Evolutionary conservation across 768 basidiomycete species (phyloP).

Genomic region (Brasilioporus rufonigricans): DNA sequence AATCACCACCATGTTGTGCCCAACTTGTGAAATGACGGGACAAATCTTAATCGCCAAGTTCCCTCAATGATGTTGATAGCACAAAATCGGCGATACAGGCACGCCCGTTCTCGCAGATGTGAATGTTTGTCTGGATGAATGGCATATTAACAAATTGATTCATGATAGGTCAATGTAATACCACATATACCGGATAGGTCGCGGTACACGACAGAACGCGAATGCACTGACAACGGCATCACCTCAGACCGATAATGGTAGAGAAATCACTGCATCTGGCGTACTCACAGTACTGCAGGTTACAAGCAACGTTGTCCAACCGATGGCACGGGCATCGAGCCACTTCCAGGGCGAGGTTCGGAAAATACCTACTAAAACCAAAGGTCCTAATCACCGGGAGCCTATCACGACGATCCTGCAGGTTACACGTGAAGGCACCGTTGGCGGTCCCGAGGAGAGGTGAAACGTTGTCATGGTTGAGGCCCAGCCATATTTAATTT

Average conservation of each 20-base stretch:
- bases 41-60: conserved; percentile 10
- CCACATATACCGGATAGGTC: conserved; percentile 19
- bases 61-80: conserved; percentile 21
- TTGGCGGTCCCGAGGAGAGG: conserved; percentile 20
- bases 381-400: conserved; percentile 2
- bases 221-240: conserved; percentile 11
- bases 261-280: no score
- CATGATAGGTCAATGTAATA: not conserved
- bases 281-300: conserved; percentile 14
- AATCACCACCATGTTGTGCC: no score
- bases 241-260: not conserved
- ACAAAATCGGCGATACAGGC: conserved; percentile 48
- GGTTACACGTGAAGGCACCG: conserved; percentile 19
- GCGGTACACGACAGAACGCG: conserved; percentile 16
- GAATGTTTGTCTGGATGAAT: conserved; percentile 38
- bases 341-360: no score
- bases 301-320: conserved; percentile 12
- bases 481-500: not conserved
- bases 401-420: conserved; percentile 9
- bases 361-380: not conserved
- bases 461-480: conserved; percentile 13
- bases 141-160: not conserved
- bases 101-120: conserved; percentile 34
- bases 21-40: conserved; percentile 17
- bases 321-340: not conserved